phyloP scores from a whole-genome alignment of 768 basidiomycete genomes.

The Suillus discolor region DNA sequence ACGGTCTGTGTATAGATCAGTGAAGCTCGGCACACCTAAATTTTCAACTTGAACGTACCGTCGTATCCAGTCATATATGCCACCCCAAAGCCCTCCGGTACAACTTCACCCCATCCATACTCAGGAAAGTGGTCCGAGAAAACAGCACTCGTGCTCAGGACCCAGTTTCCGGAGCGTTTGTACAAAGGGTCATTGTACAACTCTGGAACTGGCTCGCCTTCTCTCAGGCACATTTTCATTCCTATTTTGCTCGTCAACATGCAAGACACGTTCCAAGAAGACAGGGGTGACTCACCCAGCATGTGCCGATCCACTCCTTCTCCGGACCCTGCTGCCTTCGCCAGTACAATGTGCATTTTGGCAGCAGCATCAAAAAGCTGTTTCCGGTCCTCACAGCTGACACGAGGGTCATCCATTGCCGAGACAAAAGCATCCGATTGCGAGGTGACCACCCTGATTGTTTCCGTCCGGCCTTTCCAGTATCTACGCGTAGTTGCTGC shows the following conservation, averaged over 20 bases:
- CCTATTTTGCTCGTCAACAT: slow-evolving; percentile 42
- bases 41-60: slow-evolving; percentile 42
- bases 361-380: slow-evolving; percentile 59
- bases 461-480: slow-evolving; percentile 89
- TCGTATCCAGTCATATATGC: slow-evolving; percentile 93
- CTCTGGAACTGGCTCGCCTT: slow-evolving; percentile 65
- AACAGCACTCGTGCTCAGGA: slow-evolving; percentile 86
- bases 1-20: slow-evolving; percentile 51
- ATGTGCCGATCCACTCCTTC: slow-evolving; percentile 88
- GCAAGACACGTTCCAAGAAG: neutral
- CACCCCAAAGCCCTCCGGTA: slow-evolving; percentile 92
- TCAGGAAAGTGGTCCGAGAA: slow-evolving; percentile 82
- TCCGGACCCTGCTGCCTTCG: slow-evolving; percentile 63
- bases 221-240: slow-evolving; percentile 65
- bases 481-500: slow-evolving; percentile 90
- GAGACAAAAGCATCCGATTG: slow-evolving; percentile 79
- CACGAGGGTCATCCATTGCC: slow-evolving; percentile 64
- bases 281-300: slow-evolving; percentile 54
- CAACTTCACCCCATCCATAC: slow-evolving; percentile 97
- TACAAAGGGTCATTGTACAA: slow-evolving; percentile 79
- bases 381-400: slow-evolving; percentile 45
- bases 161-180: slow-evolving; percentile 77
- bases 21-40: neutral
- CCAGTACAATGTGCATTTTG: slow-evolving; percentile 65
- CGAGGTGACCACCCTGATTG: slow-evolving; percentile 80